Evolutionary conservation across 306 rosid species (phyloP), one percentile per base, ranked within the genome.

Genomic region (Glycine latifolia): DNA sequence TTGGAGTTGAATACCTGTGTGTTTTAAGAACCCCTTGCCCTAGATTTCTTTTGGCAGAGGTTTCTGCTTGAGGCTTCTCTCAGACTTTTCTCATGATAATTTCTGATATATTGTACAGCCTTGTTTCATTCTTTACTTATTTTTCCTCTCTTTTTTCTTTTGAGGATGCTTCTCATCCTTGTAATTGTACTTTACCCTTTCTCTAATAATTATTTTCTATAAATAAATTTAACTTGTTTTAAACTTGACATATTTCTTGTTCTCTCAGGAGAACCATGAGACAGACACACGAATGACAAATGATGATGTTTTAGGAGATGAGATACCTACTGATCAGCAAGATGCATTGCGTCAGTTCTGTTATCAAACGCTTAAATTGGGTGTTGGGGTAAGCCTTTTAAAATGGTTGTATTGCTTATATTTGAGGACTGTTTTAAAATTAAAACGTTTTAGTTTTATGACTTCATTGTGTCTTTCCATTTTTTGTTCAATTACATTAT

Each of bases 291-390:
- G 76, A 46, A 88, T 96, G 99, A 91, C 99, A 60, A 96, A 93
- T 85, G 99, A 96, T 85, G 99, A 96, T 85, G 81, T 96, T 67
- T 89, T 96, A 87, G 99, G 99, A 49, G 98, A 94, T 88, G 99
- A 96, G 91, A 94, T 96, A 88, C 97, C 99, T 47, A 35, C 82
- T 71, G 99, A 96, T 86, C 99, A 96, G 89, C 97, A 91, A 82
- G 92, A 92, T 73, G 87, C 91, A 83, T 82, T 96, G 73, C 90
- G 94, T 55, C 98, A 89, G 61, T 93, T 96, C 86, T 96, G 99
- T 87, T 96, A 91, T 86, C 98, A 96, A 84, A 60, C 91, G 44
- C 99, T 96, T 78, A 92, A 89, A 86, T 77, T 93, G 97, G 87
- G 69, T 86, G 82, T 49, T 56, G 97, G 96, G 90, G 99, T 93